These are phyloP conservation scores for Ramaria rubella DNA, from an alignment of 768 basidiomycete species.

Conservation along the genomic window DNA sequence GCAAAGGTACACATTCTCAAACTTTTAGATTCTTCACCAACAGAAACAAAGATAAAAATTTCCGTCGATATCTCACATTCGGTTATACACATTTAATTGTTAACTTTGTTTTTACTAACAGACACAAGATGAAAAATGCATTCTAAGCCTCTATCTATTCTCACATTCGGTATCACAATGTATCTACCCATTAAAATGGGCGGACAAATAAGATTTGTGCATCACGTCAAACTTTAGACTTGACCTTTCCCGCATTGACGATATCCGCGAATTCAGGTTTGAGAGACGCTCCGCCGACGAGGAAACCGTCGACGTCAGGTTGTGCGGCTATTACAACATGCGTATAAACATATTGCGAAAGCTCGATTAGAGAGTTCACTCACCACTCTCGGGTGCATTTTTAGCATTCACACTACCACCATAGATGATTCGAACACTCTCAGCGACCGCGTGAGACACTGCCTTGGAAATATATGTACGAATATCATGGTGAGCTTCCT, in stretches of 20 bases:
- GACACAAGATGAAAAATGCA: too few species aligned
- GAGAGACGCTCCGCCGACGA: constrained; percentile 95
- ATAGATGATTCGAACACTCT: constrained; percentile 81
- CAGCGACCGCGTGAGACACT: constrained; percentile 65
- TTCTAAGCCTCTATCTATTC: too few species aligned
- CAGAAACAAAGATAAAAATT: too few species aligned
- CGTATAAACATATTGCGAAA: background rate
- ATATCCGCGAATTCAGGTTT: constrained; percentile 96
- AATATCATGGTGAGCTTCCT: constrained; percentile 82
- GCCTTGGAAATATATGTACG: constrained; percentile 62
- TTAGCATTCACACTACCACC: constrained; percentile 90
- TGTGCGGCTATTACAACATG: constrained; percentile 46
- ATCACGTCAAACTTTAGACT: background rate
- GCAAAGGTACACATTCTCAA: too few species aligned
- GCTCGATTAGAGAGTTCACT: constrained; percentile 23
- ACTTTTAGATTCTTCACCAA: too few species aligned
- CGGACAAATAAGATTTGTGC: background rate
- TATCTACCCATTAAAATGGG: too few species aligned
- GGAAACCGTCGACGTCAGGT: constrained; percentile 92
- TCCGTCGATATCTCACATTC: too few species aligned
- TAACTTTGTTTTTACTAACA: too few species aligned
- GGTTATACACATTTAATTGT: too few species aligned
- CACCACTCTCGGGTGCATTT: constrained; percentile 85
- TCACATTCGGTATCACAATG: too few species aligned
- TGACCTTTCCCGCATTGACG: constrained; percentile 57